Conservation (phyloP, 1,284 basidiomycete genomes). For the Rugosomyces carneus region DNA sequence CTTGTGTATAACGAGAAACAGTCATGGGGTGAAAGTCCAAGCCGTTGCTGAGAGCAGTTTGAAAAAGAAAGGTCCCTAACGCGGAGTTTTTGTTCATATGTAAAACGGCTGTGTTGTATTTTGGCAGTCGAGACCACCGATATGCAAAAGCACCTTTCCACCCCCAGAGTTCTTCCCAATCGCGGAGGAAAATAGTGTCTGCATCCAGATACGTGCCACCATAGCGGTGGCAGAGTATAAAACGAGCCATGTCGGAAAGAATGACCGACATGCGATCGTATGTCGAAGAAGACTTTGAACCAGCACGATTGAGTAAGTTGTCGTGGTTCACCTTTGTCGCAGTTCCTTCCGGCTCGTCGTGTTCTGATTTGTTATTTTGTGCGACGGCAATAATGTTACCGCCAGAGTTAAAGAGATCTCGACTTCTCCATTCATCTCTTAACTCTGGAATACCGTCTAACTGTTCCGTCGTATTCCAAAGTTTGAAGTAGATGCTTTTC, state of each 20-base stretch:
- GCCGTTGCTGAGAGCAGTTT: constrained; percentile 78
- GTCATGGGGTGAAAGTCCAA: constrained; percentile 88
- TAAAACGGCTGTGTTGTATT: constrained; percentile 85
- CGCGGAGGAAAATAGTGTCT: constrained; percentile 81
- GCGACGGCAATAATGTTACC: constrained; percentile 55
- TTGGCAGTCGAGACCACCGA: constrained; percentile 74
- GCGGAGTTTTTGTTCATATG: constrained; percentile 80
- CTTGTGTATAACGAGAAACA: constrained; percentile 69
- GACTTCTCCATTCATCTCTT: constrained; percentile 69
- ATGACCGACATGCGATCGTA: constrained; percentile 81
- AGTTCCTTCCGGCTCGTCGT: not conserved
- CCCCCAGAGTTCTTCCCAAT: constrained; percentile 89
- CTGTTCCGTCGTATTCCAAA: constrained; percentile 90
- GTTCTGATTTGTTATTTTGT: constrained; percentile 15
- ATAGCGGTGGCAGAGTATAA: constrained; percentile 79
- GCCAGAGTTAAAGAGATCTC: constrained; percentile 60
- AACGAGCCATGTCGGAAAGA: constrained; percentile 83
- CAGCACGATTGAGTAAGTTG: constrained; percentile 64
- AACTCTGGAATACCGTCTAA: constrained; percentile 77
- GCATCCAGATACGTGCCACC: constrained; percentile 86
- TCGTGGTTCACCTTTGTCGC: constrained; percentile 20
- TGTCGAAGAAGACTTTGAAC: constrained; percentile 68
- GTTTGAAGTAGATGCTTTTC: constrained; percentile 77
- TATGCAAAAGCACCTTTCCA: constrained; percentile 87
- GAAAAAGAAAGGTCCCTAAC: constrained; percentile 77